Evolutionary conservation across 257 asterid species (phyloP), one percentile per base, ranked within the genome.

Genomic region (Cynanchum wilfordii): DNA sequence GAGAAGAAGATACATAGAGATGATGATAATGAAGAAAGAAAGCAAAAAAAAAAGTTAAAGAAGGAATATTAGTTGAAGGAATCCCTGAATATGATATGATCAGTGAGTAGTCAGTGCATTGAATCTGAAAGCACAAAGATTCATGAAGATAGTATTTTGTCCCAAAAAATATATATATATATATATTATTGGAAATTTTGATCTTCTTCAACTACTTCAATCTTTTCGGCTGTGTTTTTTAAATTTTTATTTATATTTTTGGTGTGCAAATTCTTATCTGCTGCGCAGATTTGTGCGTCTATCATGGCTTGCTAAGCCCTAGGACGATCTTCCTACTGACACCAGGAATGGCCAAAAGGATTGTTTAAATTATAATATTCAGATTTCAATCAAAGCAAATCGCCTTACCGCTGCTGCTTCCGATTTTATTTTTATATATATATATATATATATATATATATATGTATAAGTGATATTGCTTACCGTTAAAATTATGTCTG

Each of bases 101-200:
- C 1, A 38, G 44, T 38, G 8, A 6, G 8, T 38, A 38, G 42
- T 19, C 27, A 70, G 57, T 75, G 60, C 83, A 75, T 66, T 75
- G 83, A 71, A 79, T 51, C 72, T 74, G 57, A 49, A 49, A 13
- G 52, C 72, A 11, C 50, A 42, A 24, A 36, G 63, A 69, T 74
- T 56, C 44, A 67, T 45, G 49, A 15, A 30, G 62, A 72, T 42
- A 29, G 49, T 51, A 62, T 24, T 44, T 51, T 3, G 38, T 33
- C 38, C 38, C 38, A 42, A 42, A 42, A 42, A 7, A 42, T n/a
- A n/a, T n/a, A n/a, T n/a, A n/a, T n/a, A n/a, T n/a, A n/a, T n/a
- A 42, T 0, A 10, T 42, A 42, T 42, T 42, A 8, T 42, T 10
- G 47, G 47, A 42, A 40, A 42, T 0, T 42, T 42, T 42, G 47